Evolutionary conservation across 2,329 filamentous ascomycete genomes (phyloP).

Genomic region (Ophiocordyceps camponoti-saundersi): DNA sequence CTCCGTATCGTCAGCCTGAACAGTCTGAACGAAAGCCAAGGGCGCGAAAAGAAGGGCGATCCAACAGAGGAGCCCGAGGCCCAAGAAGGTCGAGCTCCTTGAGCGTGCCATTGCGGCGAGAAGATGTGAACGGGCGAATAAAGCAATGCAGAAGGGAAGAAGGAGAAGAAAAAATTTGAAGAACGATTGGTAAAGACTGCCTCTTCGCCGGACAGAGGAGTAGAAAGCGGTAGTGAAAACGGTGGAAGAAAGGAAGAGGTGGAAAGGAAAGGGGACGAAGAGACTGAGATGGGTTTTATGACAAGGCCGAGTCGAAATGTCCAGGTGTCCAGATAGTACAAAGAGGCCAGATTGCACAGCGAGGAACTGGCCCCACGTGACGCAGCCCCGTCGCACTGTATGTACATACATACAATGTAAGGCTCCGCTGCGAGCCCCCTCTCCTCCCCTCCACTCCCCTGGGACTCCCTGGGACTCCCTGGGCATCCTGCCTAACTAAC

Average conservation of each 20-base stretch:
- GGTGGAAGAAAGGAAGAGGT: constrained; percentile 9
- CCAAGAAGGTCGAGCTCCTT: constrained; percentile 53
- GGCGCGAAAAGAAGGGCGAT: constrained; percentile 79
- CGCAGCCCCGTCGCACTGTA: constrained; percentile 8
- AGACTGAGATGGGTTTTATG: constrained; percentile 14
- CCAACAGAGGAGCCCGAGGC: constrained; percentile 84
- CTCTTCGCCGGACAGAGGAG: constrained; percentile 9
- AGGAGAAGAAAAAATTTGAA: constrained; percentile 6
- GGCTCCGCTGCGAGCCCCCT: background rate
- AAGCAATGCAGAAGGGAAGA: constrained; percentile 5
- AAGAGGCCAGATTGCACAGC: constrained; percentile 33
- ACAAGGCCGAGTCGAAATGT: constrained; percentile 14
- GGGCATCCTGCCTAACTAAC: too few species aligned
- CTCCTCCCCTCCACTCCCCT: too few species aligned
- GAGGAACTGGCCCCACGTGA: constrained; percentile 12
- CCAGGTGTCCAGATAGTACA: constrained; percentile 26
- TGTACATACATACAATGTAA: too few species aligned
- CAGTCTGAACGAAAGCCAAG: constrained; percentile 68
- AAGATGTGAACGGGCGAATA: constrained; percentile 3
- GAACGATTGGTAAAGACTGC: constrained; percentile 8
- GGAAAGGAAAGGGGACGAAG: constrained; percentile 12
- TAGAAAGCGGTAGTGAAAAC: constrained; percentile 5
- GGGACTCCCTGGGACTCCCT: too few species aligned
- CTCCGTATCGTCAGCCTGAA: constrained; percentile 54
- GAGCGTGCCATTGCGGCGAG: constrained; percentile 33